Conservation (phyloP, 2,329 filamentous ascomycete genomes). For the Volutella citrinella region DNA sequence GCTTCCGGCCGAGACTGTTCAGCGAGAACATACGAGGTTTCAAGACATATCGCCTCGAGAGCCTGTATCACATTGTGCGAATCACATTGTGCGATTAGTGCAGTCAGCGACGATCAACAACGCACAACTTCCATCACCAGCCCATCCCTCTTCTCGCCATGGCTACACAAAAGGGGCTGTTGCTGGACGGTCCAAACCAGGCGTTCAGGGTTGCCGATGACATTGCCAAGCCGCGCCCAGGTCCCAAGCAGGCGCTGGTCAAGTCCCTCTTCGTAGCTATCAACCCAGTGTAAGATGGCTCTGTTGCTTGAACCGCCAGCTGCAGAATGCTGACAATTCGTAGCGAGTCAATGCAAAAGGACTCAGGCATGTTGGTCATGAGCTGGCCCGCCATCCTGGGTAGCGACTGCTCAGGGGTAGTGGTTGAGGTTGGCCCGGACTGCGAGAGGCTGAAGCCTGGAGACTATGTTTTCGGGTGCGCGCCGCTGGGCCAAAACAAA, state of each 20-base stretch:
- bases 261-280: slow-evolving; percentile 34
- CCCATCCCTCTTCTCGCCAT: no score
- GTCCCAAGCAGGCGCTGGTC: slow-evolving; percentile 31
- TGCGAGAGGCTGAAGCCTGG: slow-evolving; percentile 30
- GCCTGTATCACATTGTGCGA: no score
- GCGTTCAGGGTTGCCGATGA: slow-evolving; percentile 20
- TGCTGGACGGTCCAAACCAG: slow-evolving; percentile 13
- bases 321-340: rapidly evolving
- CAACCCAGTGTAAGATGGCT: slow-evolving; percentile 32
- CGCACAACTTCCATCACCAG: no score
- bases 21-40: no score
- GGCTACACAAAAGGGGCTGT: slow-evolving; percentile 17
- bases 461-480: slow-evolving; percentile 35
- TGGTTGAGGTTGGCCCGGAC: slow-evolving; percentile 27
- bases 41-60: no score
- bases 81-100: no score
- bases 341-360: slow-evolving; percentile 33
- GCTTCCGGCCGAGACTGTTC: no score
- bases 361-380: slow-evolving; percentile 28
- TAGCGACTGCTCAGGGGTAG: slow-evolving; percentile 33
- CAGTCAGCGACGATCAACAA: no score
- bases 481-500: slow-evolving; percentile 29
- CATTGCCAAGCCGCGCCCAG: slow-evolving; percentile 25
- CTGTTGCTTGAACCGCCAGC: no score
- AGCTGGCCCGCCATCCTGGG: slow-evolving; percentile 36